These are phyloP conservation scores for Tetracentron sinense DNA, from an alignment of 164 flowering plant genomes.

Conservation along the genomic window DNA sequence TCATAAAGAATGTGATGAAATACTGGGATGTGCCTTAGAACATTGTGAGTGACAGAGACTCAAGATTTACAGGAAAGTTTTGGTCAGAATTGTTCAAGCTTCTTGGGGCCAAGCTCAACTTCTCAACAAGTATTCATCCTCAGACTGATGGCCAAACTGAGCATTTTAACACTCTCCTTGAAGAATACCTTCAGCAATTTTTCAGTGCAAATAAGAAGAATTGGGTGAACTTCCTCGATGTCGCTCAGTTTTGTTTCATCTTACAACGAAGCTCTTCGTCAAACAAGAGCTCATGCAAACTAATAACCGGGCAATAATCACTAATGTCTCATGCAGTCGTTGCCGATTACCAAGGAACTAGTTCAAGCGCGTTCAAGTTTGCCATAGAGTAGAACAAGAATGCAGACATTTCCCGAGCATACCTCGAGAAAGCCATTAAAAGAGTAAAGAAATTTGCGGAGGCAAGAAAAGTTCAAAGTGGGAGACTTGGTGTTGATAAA, in stretches of 20 bases:
- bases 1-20: not conserved
- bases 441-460: not conserved
- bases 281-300: not conserved
- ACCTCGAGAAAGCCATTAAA: not conserved
- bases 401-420: not conserved
- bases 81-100: not conserved
- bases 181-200: not conserved
- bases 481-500: no score
- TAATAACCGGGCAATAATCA: not conserved
- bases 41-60: not conserved
- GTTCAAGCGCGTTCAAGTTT: not conserved
- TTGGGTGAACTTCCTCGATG: not conserved
- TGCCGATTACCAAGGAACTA: not conserved
- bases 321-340: not conserved
- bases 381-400: not conserved
- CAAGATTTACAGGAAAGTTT: not conserved
- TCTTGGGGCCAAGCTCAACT: no score
- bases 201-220: not conserved
- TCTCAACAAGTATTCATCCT: not conserved
- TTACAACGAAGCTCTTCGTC: not conserved
- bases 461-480: not conserved
- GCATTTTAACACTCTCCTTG: not conserved
- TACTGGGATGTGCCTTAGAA: not conserved
- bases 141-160: not conserved
- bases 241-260: not conserved